Base-by-base conservation (phyloP, 176 grass and related monocot species). In the Musa schizocarpa region DNA sequence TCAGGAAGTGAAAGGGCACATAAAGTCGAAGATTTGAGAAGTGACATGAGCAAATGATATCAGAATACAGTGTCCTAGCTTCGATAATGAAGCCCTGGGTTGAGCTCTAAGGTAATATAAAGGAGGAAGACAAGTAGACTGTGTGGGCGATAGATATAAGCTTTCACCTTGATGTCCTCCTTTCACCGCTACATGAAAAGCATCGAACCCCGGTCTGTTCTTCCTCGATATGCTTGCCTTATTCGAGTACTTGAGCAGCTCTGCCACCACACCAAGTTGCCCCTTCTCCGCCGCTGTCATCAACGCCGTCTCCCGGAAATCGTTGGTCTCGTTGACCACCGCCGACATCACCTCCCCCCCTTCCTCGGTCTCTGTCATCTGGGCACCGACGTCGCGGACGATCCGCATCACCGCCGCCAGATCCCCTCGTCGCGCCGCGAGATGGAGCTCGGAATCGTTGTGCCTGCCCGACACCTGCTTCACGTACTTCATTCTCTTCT, bases 381-480 rank as follows among this genome's bases (percentile, higher is more conserved):
- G 58, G 1, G 7, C 20, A 13, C 9, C 75, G 48, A 65, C 59
- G n/a, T 77, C 20, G 43, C 29, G n/a, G 2, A 77, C 49, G 61
- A 77, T 77, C 75, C 43, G 34, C 59, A 49, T 63, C 75, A 77
- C 59, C 0, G 58, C 75, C 19, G 57, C 75, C 20, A 65, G 19
- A 23, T 77, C 75, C 48, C 75, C 61, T 9, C 75, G 48, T 43
- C 59, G 75, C 58, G 75, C 75, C 34, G 74, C 75, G 34, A 77
- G 43, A 13, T 77, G 75, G 19, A 77, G 75, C 75, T 77, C 75
- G 9, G 75, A 65, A 20, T 77, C 59, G 61, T 77, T 77, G 43
- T 51, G 75, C 59, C 59, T n/a, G 43, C 75, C 75, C 13, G 75
- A 65, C 27, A 77, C 58, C 58, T 77, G 75, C 43, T 65, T 77